Conservation (phyloP, 225 moss, liverwort and hornwort species). For the Sphagnum contortum region DNA sequence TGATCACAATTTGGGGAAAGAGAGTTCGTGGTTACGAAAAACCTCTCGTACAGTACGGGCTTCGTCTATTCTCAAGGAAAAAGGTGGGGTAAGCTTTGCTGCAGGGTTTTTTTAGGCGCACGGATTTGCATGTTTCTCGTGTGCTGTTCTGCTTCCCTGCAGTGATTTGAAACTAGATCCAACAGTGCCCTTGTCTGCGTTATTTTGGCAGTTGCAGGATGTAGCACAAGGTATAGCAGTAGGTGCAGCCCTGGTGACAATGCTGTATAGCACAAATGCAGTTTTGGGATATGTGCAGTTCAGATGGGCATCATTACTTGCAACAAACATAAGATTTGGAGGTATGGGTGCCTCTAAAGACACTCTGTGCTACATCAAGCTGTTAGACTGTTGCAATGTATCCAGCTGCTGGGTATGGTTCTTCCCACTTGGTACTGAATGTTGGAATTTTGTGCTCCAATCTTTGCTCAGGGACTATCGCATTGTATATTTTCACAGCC, state of each 20-base stretch:
- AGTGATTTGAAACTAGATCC: too few species aligned
- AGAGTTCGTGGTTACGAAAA: slow-evolving; percentile 73
- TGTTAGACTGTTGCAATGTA: too few species aligned
- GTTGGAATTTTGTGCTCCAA: too few species aligned
- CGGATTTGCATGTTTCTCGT: too few species aligned
- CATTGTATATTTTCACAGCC: slow-evolving; percentile 40
- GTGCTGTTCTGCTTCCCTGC: too few species aligned
- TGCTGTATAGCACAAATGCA: slow-evolving; percentile 44
- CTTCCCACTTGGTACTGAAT: too few species aligned
- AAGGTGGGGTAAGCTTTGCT: slow-evolving; percentile 34
- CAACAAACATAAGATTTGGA: slow-evolving; percentile 39
- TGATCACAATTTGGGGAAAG: slow-evolving; percentile 88
- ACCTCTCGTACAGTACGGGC: slow-evolving; percentile 73
- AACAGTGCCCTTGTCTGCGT: too few species aligned
- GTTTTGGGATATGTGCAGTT: slow-evolving; percentile 56
- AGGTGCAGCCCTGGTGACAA: slow-evolving; percentile 55
- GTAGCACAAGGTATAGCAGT: slow-evolving; percentile 54
- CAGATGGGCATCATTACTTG: slow-evolving; percentile 42
- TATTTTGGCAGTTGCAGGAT: slow-evolving; percentile 26
- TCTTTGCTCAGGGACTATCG: slow-evolving; percentile 19
- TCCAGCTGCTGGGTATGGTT: too few species aligned
- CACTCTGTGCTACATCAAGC: too few species aligned
- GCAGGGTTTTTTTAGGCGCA: too few species aligned
- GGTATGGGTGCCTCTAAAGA: slow-evolving; percentile 2
- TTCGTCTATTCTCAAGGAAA: slow-evolving; percentile 54